Conservation (phyloP, 495 filamentous ascomycete species). For the Neurospora pannonica region DNA sequence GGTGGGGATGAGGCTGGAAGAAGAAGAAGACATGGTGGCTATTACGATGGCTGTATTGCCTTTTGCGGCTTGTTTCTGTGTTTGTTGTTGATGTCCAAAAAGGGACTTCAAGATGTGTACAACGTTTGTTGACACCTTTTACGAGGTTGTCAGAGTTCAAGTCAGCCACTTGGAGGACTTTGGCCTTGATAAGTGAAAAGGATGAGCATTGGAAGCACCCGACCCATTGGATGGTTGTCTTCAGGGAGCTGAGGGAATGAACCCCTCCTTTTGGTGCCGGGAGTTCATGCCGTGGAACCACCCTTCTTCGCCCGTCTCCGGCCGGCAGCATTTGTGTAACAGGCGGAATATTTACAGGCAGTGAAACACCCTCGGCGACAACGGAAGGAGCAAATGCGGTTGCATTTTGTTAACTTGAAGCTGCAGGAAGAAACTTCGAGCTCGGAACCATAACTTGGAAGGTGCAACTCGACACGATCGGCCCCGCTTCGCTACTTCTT, state of each 20-base stretch:
- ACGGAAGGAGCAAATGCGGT: background rate
- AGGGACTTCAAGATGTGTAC: background rate
- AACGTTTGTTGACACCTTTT: background rate
- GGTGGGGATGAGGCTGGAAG: slow-evolving; percentile 3
- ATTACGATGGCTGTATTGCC: background rate
- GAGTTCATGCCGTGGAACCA: background rate
- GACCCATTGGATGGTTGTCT: background rate
- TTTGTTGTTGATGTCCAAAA: background rate
- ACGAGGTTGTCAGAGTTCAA: background rate
- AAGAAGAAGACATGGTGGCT: background rate
- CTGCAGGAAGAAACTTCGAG: background rate
- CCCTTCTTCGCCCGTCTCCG: background rate
- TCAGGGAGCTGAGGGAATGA: background rate
- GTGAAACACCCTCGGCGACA: background rate
- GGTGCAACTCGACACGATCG: background rate
- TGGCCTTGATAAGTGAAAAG: background rate
- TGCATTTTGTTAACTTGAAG: background rate
- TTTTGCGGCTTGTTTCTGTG: background rate
- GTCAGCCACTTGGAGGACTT: background rate
- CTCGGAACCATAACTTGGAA: background rate
- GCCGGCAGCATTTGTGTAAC: background rate
- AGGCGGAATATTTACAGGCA: background rate
- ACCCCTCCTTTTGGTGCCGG: background rate
- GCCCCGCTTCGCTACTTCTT: background rate
- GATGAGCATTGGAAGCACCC: background rate